phyloP scores from a whole-genome alignment of 192 early-diverging fungal genomes.

The Umbelopsis ramanniana region DNA sequence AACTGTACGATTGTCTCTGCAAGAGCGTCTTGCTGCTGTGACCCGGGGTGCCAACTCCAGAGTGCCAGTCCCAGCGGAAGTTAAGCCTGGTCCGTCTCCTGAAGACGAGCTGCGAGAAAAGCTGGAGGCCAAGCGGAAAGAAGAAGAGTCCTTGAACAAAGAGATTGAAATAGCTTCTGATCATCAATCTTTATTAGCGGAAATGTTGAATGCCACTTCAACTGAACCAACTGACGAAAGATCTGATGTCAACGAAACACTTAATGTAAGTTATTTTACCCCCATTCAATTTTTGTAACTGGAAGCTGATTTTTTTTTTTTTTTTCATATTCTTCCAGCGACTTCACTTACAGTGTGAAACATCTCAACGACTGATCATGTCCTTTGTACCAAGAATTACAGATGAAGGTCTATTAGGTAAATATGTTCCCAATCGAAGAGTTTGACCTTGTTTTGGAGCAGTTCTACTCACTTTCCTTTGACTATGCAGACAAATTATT shows the following conservation, averaged over 20 bases:
- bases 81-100: background rate
- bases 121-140: background rate
- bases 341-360: slow-evolving; percentile 26
- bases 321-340: slow-evolving; percentile 7
- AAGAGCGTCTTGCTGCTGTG: slow-evolving; percentile 44
- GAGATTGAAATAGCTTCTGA: slow-evolving; percentile 10
- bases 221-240: background rate
- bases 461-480: background rate
- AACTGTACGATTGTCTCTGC: slow-evolving; percentile 37
- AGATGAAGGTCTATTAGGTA: slow-evolving; percentile 27
- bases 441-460: background rate
- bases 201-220: slow-evolving; percentile 17
- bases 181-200: slow-evolving; percentile 21
- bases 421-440: background rate
- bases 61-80: background rate
- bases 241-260: background rate
- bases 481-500: slow-evolving; percentile 23
- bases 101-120: background rate
- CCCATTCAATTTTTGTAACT: background rate
- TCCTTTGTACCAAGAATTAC: slow-evolving; percentile 21
- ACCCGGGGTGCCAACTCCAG: slow-evolving; percentile 15
- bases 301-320: background rate
- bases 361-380: slow-evolving; percentile 24
- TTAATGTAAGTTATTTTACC: background rate
- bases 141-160: background rate